Conservation (phyloP, 345 rosid species). For the Syzygium oleosum region DNA sequence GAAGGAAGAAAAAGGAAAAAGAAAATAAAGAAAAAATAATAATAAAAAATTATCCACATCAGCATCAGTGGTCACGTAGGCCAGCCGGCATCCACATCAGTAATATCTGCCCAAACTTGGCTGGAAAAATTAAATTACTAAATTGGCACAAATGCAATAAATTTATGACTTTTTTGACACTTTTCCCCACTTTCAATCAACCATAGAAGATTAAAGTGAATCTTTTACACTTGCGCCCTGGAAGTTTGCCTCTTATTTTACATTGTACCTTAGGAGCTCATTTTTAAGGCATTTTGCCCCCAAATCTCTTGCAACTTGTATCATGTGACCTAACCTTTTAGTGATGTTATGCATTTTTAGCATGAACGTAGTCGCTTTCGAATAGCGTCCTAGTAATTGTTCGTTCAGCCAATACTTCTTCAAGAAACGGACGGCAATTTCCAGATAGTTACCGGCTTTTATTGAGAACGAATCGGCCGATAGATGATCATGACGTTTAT, state of each 20-base stretch:
- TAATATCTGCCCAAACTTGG: no score
- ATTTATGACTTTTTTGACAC: no score
- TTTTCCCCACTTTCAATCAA: no score
- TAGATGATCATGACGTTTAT: background rate
- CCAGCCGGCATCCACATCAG: no score
- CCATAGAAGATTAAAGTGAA: background rate
- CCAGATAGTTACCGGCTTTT: rapidly evolving
- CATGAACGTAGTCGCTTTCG: background rate
- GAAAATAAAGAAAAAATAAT: no score
- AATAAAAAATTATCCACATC: no score
- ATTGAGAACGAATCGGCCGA: rapidly evolving
- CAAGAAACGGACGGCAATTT: rapidly evolving
- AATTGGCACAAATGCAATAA: no score
- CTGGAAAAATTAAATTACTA: no score
- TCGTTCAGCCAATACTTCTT: background rate
- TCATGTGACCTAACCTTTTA: background rate
- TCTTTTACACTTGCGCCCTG: background rate
- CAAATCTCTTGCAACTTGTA: background rate
- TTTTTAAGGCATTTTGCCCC: background rate
- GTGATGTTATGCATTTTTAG: background rate
- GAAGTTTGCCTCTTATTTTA: background rate
- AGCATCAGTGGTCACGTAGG: no score
- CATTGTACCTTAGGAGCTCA: background rate
- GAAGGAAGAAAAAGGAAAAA: no score
- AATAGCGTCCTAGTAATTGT: background rate